Evolutionary conservation across 345 rosid genomes (phyloP).

Genomic region (Eucalyptus guilfoylei): DNA sequence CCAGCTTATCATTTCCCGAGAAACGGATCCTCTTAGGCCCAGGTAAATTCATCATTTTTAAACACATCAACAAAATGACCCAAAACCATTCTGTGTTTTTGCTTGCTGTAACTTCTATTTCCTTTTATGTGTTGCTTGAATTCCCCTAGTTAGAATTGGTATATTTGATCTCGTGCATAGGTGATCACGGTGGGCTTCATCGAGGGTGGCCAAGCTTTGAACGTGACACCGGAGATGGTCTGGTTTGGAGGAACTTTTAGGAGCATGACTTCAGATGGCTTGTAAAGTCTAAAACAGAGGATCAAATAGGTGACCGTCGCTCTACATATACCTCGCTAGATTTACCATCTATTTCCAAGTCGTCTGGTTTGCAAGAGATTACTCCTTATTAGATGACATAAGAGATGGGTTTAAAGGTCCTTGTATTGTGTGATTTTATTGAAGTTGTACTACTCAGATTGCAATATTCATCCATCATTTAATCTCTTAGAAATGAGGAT

Average conservation of each 20-base stretch:
- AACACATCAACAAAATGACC: neutral
- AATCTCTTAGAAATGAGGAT: neutral
- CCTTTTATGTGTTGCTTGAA: too few species aligned
- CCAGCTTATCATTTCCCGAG: constrained; percentile 46
- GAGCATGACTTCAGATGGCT: constrained; percentile 30
- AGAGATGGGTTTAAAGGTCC: neutral
- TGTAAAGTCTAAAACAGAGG: constrained; percentile 19
- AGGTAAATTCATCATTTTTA: constrained; percentile 6
- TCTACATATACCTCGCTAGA: neutral
- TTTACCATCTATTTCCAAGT: neutral
- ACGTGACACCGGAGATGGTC: constrained; percentile 30
- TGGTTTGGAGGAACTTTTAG: constrained; percentile 39
- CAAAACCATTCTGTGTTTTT: neutral
- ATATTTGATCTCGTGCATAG: neutral
- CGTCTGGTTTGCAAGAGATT: neutral
- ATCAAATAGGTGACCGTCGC: constrained; percentile 17
- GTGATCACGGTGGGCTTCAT: constrained; percentile 19
- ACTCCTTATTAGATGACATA: neutral
- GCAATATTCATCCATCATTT: neutral
- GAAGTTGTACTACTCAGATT: neutral
- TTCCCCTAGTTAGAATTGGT: neutral
- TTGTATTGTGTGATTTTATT: neutral
- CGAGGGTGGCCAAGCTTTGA: constrained; percentile 25
- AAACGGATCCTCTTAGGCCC: constrained; percentile 37
- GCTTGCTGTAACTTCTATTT: neutral